Evolutionary conservation across 768 basidiomycete genomes (phyloP), one percentile per base, ranked within the genome.

Genomic region (Sutorius australiensis): DNA sequence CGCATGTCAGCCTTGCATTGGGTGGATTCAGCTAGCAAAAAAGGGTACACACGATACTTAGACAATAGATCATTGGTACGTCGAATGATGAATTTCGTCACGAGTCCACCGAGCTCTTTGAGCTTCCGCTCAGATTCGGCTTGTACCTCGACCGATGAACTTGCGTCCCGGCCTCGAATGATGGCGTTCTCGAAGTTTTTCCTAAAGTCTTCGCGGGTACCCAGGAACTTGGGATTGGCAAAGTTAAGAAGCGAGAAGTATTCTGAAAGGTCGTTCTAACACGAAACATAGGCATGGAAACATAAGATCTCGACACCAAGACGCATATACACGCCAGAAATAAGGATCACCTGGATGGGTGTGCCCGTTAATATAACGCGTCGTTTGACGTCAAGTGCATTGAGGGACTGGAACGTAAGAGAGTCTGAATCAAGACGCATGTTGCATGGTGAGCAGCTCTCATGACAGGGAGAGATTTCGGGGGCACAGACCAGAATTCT

Each of bases 141-240:
- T 65, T 92, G 92, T 49, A 83, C 80, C 38, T 75, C 74, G 39
- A 87, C 89, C 33, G 83, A 87, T 12, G 94, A 93, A 60, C 89
- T 82, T 5, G 93, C 83, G 63, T 98, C 93, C 47, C 94, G 84
- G 32, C 94, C 94, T 16, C 91, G 83, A 53, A 95, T 86, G 55
- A 98, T 98, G 37, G 78, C 81, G 55, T 91, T 85, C 75, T 98
- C 94, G 60, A 92, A 98, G 67, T 97, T 97, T 76, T 94, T 95
- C 55, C 92, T 80, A 72, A 98, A 98, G 49, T 95, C 89, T 55
- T 86, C 86, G 66, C 91, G 89, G 1, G 87, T 80, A 16, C 94
- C 94, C 34, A 95, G 77, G 68, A 87, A 92, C 58, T 89, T 86
- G 13, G 94, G 93, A 62, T 95, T 95, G 31, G 92, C 93, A 57